These are phyloP conservation scores for Trichocomaceae sp. DNA, from an alignment of 2,329 filamentous ascomycete genomes.

Conservation along the genomic window DNA sequence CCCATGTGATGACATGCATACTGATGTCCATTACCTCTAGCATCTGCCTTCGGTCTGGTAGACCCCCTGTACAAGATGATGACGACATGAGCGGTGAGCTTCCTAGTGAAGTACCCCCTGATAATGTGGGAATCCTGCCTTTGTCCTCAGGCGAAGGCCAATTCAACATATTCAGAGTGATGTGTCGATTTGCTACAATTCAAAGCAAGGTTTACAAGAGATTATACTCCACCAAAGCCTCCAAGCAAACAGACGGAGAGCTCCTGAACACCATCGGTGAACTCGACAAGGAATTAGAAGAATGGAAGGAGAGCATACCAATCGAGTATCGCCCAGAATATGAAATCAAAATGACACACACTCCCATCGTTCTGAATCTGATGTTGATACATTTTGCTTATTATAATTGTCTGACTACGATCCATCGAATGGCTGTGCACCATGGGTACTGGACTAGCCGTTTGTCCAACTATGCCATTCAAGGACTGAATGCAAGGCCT, in stretches of 20 bases:
- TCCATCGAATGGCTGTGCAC: constrained; percentile 96
- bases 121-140: constrained; percentile 92
- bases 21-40: constrained; percentile 26
- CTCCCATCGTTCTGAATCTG: constrained; percentile 86
- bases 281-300: constrained; percentile 79
- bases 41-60: constrained; percentile 64
- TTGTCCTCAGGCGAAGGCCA: constrained; percentile 82
- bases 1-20: neutral
- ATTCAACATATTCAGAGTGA: constrained; percentile 87
- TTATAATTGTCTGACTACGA: constrained; percentile 95
- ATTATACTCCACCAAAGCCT: constrained; percentile 85
- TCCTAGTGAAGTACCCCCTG: constrained; percentile 79
- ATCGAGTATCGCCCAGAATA: constrained; percentile 95
- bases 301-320: constrained; percentile 94
- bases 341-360: constrained; percentile 88
- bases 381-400: constrained; percentile 94
- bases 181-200: constrained; percentile 87
- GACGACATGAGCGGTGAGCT: constrained; percentile 94
- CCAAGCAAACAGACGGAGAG: constrained; percentile 86
- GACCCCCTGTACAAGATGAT: constrained; percentile 66
- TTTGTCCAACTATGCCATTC: constrained; percentile 88
- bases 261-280: constrained; percentile 93
- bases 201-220: constrained; percentile 91
- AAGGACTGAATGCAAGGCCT: constrained; percentile 82
- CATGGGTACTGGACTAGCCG: constrained; percentile 97